Evolutionary conservation across 2,329 filamentous ascomycete genomes (phyloP), one percentile per base, ranked within the genome.

Genomic region (Arthrobotrys entomopaga): DNA sequence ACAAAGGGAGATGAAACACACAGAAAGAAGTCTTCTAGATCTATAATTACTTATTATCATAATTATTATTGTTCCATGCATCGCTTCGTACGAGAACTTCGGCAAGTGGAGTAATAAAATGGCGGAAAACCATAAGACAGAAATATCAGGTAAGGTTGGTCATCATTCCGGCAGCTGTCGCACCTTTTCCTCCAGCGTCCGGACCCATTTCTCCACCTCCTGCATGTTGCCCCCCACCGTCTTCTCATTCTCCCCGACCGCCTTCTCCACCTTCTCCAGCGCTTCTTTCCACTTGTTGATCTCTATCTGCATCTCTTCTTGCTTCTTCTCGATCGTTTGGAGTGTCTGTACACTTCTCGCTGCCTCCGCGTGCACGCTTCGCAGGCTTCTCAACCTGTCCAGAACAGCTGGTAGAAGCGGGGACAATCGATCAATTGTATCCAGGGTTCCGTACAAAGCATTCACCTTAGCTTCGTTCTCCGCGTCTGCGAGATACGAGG

Each of bases 381-480:
- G 87, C 65, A 99, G 84, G 7, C 92, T 96, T 69, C 93, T 87
- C 58, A 99, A 83, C 24, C 95, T 87, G 79, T 97, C 93, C 10
- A 99, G 85, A 8, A 98, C 85, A 3, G 92, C 87, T 0, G 95
- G 94, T 2, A 99, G 85, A 16, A 97, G 85, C 0, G 95, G 95
- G 4, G 92, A 87, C 6, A 99, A 85, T 66, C 86, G 91, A 81
- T 97, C 93, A 70, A 99, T 95, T 0, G 92, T 95, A 0, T 93
- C 90, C 15, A 99, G 84, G 2, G 92, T 91, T 0, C 91, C 90
- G 81, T 97, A 97, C 3, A 99, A 86, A 0, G 93, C 91, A 77
- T 96, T 95, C 80, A 99, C 91, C 81, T 97, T 97, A 61, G 91
- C 86, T 46, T 89, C 86, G 78, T 96, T 91, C 78, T 96, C 92